These are phyloP conservation scores for Rhododendron kiyosumense DNA, from an alignment of 148 eudicot genomes.

Conservation along the genomic window DNA sequence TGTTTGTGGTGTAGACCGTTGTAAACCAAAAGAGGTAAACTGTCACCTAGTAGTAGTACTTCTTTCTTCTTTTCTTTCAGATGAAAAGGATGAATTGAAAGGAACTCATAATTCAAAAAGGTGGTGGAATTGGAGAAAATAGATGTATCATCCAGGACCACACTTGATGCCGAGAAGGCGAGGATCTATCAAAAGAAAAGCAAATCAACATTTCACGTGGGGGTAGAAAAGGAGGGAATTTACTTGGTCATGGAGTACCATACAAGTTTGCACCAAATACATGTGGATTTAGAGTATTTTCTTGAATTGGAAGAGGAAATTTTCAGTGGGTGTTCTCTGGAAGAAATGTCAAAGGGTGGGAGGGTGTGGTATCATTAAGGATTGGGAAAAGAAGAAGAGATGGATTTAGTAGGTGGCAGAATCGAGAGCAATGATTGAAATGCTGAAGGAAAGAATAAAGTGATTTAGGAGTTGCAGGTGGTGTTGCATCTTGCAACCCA, in stretches of 20 bases:
- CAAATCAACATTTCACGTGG: background rate
- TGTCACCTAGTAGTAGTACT: background rate
- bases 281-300: background rate
- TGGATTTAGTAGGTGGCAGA: background rate
- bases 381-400: background rate
- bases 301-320: background rate
- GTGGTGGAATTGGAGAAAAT: background rate
- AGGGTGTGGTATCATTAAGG: background rate
- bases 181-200: background rate
- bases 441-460: background rate
- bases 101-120: background rate
- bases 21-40: background rate
- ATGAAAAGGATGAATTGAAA: background rate
- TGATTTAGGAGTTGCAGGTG: background rate
- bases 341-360: background rate
- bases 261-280: background rate
- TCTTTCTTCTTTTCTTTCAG: background rate
- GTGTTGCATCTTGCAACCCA: background rate
- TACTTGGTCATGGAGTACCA: background rate
- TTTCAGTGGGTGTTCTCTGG: background rate
- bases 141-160: background rate
- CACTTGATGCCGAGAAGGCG: background rate
- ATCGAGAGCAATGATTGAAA: background rate
- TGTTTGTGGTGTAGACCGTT: background rate
- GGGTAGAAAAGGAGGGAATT: background rate